Conservation (phyloP, 2,329 filamentous ascomycete genomes). For the Ophiostoma quercus region DNA sequence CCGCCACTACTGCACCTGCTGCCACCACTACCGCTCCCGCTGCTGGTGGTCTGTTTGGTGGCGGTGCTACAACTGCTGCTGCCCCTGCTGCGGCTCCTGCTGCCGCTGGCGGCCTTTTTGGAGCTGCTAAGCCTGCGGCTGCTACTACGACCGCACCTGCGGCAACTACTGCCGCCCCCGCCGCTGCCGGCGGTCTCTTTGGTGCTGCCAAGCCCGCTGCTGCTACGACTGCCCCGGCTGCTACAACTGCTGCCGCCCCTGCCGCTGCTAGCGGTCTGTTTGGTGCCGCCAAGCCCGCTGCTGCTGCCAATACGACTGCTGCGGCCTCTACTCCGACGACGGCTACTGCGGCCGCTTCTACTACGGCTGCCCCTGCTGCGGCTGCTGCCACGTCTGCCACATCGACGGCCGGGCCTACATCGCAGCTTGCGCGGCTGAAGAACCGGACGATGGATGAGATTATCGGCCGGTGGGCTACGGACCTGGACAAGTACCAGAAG, state of each 20-base stretch:
- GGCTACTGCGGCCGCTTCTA: constrained; percentile 31
- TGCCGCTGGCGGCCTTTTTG: constrained; percentile 9
- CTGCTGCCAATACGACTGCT: constrained; percentile 28
- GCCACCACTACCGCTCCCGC: background rate
- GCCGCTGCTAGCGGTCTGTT: constrained; percentile 18
- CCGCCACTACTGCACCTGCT: background rate
- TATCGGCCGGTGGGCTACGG: constrained; percentile 91
- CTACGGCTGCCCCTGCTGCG: constrained; percentile 35
- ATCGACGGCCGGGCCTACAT: constrained; percentile 74
- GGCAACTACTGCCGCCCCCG: background rate
- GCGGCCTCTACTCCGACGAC: constrained; percentile 32
- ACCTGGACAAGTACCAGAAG: constrained; percentile 92
- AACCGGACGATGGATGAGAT: constrained; percentile 99
- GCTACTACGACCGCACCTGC: constrained; percentile 13
- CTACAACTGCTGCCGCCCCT: constrained; percentile 8
- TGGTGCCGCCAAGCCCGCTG: constrained; percentile 19
- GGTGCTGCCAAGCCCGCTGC: constrained; percentile 15
- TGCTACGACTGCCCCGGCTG: constrained; percentile 9
- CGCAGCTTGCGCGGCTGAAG: constrained; percentile 83
- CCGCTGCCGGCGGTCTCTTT: constrained; percentile 16
- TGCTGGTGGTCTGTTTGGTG: background rate
- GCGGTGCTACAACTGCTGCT: background rate
- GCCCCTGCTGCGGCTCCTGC: constrained; percentile 10
- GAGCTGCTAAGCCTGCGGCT: constrained; percentile 2
- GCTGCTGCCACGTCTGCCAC: constrained; percentile 36